Base-by-base conservation (phyloP, 805 yeast species). In the Zygosaccharomyces bailii region DNA sequence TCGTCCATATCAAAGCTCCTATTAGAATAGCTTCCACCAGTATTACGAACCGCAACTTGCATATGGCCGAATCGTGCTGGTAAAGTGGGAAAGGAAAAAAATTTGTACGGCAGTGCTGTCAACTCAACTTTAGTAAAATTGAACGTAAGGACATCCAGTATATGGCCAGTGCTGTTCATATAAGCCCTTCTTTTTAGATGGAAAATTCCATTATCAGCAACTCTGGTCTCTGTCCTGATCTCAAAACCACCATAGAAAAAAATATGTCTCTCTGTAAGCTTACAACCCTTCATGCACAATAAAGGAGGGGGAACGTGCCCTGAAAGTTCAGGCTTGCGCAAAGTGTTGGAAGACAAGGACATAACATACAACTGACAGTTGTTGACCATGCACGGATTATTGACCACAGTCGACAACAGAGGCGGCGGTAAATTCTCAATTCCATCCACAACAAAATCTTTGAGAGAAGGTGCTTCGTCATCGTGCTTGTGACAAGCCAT, bases 191-290 rank as follows among this genome's bases (percentile, higher is more conserved):
- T 72, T 34, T 72, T 68, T 13, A 71, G 51, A 19, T 42, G 48
- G 27, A 59, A 66, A 50, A 48, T 68, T 37, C 75, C 77, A 48
- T 46, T 59, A 4, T 44, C 50, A 35, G 52, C 57, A 2, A 57
- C 46, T 8, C 50, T 48, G 5, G 64, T 59, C 13, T 67, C 65
- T 5, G 62, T 59, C 14, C 71, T 70, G 4, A 56, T 49, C 54
- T 75, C 76, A 57, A 82, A 76, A 0, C 93, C 95, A n/a, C 91
- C 95, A 56, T 77, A 82, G 46, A 75, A 73, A 50, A 83, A 72
- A 11, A 79, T 70, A 53, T 81, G 81, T 29, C 78, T 63, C n/a
- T 72, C 68, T 4, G 85, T 75, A 4, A 84, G 65, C 43, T 65
- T 69, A 6, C 78, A 68, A 13, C 76, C 71, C 4, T 71, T 55